Base-by-base conservation (phyloP, 176 grass and related monocot genomes). In the Canna indica region DNA sequence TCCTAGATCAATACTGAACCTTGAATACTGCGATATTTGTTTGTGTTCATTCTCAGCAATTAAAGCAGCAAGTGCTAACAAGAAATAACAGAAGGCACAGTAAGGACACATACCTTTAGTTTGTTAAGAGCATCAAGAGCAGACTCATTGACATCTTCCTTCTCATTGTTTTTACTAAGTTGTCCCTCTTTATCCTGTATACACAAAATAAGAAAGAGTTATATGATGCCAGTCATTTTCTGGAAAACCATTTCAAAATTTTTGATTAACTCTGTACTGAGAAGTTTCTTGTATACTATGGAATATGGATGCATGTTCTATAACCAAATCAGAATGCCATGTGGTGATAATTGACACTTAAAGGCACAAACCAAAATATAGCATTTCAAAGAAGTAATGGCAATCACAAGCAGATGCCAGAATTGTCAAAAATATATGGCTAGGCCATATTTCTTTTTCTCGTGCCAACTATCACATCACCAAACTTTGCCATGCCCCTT, bases 61-160 rank as follows among this genome's bases (percentile, higher is more conserved):
- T n/a, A 67, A n/a, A 41, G 64, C 9, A 39, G 20, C n/a, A 12
- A 67, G 11, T n/a, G n/a, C 64, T 12, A 15, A 5, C 9, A 24
- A 67, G 20, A 67, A 35, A n/a, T n/a, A 35, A 50, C 29, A 48
- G 47, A 69, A 47, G 67, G 26, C 7, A 41, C n/a, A 31, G 26
- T 26, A 7, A 7, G 25, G 39, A 30, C 3, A 24, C 34, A 77
- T 75, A 87, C 88, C 84, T 85, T 59, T 75, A 91, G 75, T 71
- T 87, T 91, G 69, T 67, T 81, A 35, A 91, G 76, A 72, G 20
- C 65, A 28, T 72, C 76, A 85, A 82, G 80, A 54, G 69, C 65
- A 62, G 50, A 65, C 29, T 77, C 81, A 58, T 82, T 38, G n/a
- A 36, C 50, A 76, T 63, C 79, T 72, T 64, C 79, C 56, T 84